Conservation (phyloP, 2,329 filamentous ascomycete genomes). For the Hyphodiscus sp. region DNA sequence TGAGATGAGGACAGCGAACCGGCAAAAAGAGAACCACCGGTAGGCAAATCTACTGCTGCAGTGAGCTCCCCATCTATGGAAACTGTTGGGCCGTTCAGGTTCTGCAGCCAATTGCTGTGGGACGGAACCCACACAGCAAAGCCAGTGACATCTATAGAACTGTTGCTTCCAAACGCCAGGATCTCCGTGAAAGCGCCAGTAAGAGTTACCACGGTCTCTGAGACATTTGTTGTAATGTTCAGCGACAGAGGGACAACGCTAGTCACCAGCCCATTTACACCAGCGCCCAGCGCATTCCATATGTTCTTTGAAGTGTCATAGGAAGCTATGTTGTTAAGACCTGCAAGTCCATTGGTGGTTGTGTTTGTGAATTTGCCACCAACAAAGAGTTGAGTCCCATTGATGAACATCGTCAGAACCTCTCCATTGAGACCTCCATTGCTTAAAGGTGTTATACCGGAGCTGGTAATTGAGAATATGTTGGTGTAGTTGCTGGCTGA, state of each 20-base stretch:
- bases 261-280: slow-evolving; percentile 73
- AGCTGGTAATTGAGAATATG: slow-evolving; percentile 65
- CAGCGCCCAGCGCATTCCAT: slow-evolving; percentile 78
- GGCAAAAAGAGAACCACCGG: slow-evolving; percentile 62
- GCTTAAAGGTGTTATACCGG: slow-evolving; percentile 54
- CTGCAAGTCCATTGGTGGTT: slow-evolving; percentile 50
- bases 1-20: slow-evolving; percentile 76
- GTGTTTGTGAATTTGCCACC: slow-evolving; percentile 82
- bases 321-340: slow-evolving; percentile 67
- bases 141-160: slow-evolving; percentile 57
- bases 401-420: slow-evolving; percentile 65
- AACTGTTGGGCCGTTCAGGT: slow-evolving; percentile 59
- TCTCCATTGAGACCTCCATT: slow-evolving; percentile 73
- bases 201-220: slow-evolving; percentile 70
- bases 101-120: slow-evolving; percentile 78
- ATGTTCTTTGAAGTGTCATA: slow-evolving; percentile 62
- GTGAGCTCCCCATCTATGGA: slow-evolving; percentile 67
- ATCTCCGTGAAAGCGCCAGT: slow-evolving; percentile 75
- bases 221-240: slow-evolving; percentile 63
- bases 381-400: slow-evolving; percentile 63
- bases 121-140: slow-evolving; percentile 93
- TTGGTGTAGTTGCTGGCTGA: slow-evolving; percentile 62
- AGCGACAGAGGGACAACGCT: slow-evolving; percentile 70
- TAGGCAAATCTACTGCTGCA: slow-evolving; percentile 58
- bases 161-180: slow-evolving; percentile 57